These are phyloP conservation scores for Fusarium sp. DNA, from an alignment of 2,329 filamentous ascomycete genomes.

Conservation along the genomic window DNA sequence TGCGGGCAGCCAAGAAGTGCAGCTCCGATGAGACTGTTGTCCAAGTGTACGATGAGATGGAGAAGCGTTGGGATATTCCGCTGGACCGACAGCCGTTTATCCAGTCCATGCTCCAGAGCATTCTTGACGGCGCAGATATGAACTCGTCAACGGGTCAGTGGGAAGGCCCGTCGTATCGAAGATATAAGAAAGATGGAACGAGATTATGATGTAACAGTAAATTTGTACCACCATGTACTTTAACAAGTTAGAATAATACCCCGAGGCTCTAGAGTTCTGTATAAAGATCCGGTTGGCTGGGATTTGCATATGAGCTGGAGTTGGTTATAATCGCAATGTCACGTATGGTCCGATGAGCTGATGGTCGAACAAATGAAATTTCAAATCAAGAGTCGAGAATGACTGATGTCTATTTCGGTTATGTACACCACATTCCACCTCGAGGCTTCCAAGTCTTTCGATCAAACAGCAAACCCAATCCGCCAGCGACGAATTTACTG, in stretches of 20 bases:
- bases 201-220: constrained; percentile 44
- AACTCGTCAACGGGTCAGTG: constrained; percentile 43
- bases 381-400: constrained; percentile 42
- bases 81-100: constrained; percentile 58
- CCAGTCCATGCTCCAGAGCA: constrained; percentile 57
- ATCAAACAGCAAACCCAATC: constrained; percentile 24
- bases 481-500: constrained; percentile 45
- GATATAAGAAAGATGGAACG: constrained; percentile 45
- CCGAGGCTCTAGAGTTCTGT: constrained; percentile 29
- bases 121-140: constrained; percentile 52
- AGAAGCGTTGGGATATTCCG: constrained; percentile 59
- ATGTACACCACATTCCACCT: constrained; percentile 47
- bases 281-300: neutral
- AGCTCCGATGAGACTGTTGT: constrained; percentile 62
- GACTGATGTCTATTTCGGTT: constrained; percentile 50
- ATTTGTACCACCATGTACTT: constrained; percentile 43
- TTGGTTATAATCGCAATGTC: neutral
- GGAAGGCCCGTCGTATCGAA: constrained; percentile 36
- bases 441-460: constrained; percentile 37
- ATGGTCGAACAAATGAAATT: constrained; percentile 40
- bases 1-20: constrained; percentile 73
- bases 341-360: neutral
- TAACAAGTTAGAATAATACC: constrained; percentile 37
- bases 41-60: constrained; percentile 64
- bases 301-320: neutral